Evolutionary conservation across 2,329 filamentous ascomycete genomes (phyloP), one percentile per base, ranked within the genome.

Genomic region (Aspergillus sp.): DNA sequence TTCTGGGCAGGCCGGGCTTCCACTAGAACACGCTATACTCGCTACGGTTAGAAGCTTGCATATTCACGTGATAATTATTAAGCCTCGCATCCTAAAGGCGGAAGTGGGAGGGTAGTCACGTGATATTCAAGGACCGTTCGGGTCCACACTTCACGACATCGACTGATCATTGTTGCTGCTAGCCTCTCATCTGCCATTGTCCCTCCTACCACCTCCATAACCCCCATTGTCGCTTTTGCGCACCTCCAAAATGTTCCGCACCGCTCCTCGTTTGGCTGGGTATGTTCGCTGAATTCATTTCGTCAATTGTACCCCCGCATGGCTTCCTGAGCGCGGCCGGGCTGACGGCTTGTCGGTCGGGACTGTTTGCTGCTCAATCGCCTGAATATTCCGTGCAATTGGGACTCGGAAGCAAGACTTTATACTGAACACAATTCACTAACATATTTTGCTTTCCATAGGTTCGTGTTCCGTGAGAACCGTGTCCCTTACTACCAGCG

Each of bases 401-500:
- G 45, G 23, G 15, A 6, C 36, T 62, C 65, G 61, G 55, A 32
- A 50, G 57, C 53, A 55, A 59, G 32, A 23, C 41, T 23, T 3
- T 30, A 15, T 15, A 48, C 41, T 43, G 23, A 5, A 32, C 28
- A 52, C 21, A 45, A 45, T 52, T 1, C 5, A 36, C 70, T 76
- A 60, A 76, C 41, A 28, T 28, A 8, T 53, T 9, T 39, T 36
- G 30, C 43, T 21, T 21, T 38, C 43, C 62, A 48, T 66, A 83
- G 82, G 64, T 81, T 80, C 67, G 73, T 89, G 72, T 82, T 83
- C 82, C 87, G 87, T 76, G 81, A 86, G 78, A 90, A 90, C 82
- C 83, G 84, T 69, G 88, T 90, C 66, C 85, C 87, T 56, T 78
- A 85, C 69, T 90, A 88, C 80, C 87, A 90, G 80, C 81, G 85